These are phyloP conservation scores for Ustulina deusta DNA, from an alignment of 2,329 filamentous ascomycete genomes.

Conservation along the genomic window DNA sequence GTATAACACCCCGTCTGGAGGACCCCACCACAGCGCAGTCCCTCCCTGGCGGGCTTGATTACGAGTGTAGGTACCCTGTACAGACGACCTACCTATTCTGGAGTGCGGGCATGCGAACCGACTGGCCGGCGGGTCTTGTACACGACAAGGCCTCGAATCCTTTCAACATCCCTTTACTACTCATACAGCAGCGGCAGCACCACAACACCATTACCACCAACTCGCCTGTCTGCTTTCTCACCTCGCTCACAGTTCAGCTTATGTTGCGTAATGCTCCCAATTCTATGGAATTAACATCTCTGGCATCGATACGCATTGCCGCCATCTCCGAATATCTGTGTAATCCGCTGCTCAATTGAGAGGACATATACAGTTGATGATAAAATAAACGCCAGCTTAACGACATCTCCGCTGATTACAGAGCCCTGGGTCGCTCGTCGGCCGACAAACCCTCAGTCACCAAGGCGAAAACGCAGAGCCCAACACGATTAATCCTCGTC, in stretches of 20 bases:
- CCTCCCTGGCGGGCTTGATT: too few species aligned
- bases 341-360: constrained; percentile 28
- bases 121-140: constrained; percentile 33
- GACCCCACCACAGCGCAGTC: too few species aligned
- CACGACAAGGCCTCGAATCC: constrained; percentile 42
- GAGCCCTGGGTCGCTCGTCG: constrained; percentile 13
- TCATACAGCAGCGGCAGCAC: constrained; percentile 19
- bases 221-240: constrained; percentile 12
- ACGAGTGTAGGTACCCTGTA: constrained; percentile 6
- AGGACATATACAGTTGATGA: not conserved
- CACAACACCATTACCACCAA: constrained; percentile 29
- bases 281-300: constrained; percentile 1
- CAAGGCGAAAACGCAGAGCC: not conserved
- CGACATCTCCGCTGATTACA: constrained; percentile 19
- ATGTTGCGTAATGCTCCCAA: constrained; percentile 18
- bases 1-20: not conserved
- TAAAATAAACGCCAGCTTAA: not conserved
- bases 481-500: not conserved
- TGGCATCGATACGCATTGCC: constrained; percentile 5
- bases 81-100: constrained; percentile 23
- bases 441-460: constrained; percentile 10
- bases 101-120: constrained; percentile 35
- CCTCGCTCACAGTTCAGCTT: constrained; percentile 17
- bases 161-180: constrained; percentile 37
- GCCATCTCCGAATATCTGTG: constrained; percentile 2